These are phyloP conservation scores for Eurotiales sp. DNA, from an alignment of 2,329 filamentous ascomycete genomes.

Conservation along the genomic window DNA sequence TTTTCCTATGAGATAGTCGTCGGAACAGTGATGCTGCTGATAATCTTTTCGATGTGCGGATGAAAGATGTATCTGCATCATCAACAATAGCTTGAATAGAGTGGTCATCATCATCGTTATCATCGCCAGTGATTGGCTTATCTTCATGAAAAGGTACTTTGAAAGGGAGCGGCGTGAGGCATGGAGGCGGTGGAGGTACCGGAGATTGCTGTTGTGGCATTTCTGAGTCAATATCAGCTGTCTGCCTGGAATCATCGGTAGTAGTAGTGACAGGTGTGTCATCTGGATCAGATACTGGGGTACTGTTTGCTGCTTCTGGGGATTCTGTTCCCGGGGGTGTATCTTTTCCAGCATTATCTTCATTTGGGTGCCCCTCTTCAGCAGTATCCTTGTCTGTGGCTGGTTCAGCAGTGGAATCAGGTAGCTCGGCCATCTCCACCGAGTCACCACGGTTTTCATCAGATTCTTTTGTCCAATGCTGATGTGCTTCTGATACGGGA, in stretches of 20 bases:
- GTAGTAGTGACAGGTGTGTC: background rate
- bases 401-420: background rate
- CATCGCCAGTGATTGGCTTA: conserved; percentile 22
- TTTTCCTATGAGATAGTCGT: conserved; percentile 21
- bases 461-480: background rate
- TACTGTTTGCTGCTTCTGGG: background rate
- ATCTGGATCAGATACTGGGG: background rate
- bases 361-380: background rate
- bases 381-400: background rate
- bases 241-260: background rate
- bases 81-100: conserved; percentile 65
- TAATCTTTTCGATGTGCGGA: conserved; percentile 27
- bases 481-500: background rate
- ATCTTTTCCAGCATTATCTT: background rate
- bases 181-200: background rate
- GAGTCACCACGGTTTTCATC: background rate
- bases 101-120: conserved; percentile 47
- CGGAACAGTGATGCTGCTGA: conserved; percentile 27
- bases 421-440: conserved; percentile 4
- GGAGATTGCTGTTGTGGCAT: background rate
- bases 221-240: background rate
- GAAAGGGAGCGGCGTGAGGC: conserved; percentile 17
- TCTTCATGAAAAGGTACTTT: conserved; percentile 20
- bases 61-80: conserved; percentile 30
- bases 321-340: background rate